Percentiles rank a stretch among this genome's conserved stretches.
phyloP scores from a whole-genome alignment of 768 basidiomycete genomes.

The Gloeopeniophorella convolvens region DNA sequence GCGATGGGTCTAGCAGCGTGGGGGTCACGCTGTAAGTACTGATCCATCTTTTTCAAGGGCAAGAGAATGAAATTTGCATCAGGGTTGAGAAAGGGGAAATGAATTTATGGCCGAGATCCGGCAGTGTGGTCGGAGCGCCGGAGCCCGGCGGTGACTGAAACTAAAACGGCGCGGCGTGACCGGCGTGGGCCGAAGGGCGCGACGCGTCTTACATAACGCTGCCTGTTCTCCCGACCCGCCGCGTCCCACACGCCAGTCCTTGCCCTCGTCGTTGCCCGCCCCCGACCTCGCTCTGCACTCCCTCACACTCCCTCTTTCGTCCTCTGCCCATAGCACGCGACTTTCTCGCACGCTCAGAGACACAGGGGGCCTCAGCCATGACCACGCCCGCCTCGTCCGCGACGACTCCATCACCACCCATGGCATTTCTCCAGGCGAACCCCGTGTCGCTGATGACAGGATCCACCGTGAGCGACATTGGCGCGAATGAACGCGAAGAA shows the following conservation, averaged over 20 bases:
- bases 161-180: slow-evolving; percentile 14
- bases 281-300: background rate
- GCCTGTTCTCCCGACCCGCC: slow-evolving; percentile 17
- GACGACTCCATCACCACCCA: slow-evolving; percentile 76
- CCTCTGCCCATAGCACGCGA: background rate
- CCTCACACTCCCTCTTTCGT: background rate
- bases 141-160: slow-evolving; percentile 3
- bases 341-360: background rate
- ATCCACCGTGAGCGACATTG: slow-evolving; percentile 33
- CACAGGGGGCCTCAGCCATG: slow-evolving; percentile 35
- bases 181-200: slow-evolving; percentile 20
- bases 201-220: slow-evolving; percentile 22
- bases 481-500: slow-evolving; percentile 45
- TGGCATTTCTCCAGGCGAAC: slow-evolving; percentile 48
- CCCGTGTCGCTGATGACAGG: slow-evolving; percentile 34
- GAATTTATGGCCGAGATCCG: no score
- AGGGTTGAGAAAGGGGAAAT: no score
- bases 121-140: slow-evolving; percentile 9
- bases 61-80: no score
- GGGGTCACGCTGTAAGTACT: no score
- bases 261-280: slow-evolving; percentile 9
- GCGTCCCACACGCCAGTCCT: slow-evolving; percentile 22
- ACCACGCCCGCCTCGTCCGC: slow-evolving; percentile 76
- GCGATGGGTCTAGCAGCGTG: no score
- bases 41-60: no score